Evolutionary conservation across 148 eudicot genomes (phyloP), one percentile per base, ranked within the genome.

Genomic region (Vaccinium myrtillus): DNA sequence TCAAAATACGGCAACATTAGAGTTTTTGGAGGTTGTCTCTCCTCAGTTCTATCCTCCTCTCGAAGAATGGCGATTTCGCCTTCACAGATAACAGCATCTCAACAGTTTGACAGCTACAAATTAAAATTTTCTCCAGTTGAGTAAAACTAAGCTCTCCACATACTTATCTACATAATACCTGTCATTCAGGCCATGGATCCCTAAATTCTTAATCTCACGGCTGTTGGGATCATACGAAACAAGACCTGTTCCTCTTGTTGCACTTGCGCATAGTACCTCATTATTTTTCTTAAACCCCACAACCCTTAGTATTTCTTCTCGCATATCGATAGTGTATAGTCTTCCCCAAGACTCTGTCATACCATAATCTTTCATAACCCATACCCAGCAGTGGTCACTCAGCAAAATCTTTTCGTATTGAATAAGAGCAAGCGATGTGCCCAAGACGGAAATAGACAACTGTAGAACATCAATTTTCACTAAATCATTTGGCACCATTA

Each of bases 331-430:
- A 32, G 79, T 76, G 15, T 59, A 61, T 25, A 86, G 84, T 75
- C 82, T 89, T 39, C 74, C 55, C 91, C 91, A 89, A 78, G 89
- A 86, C 36, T 32, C 19, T 54, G 73, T 81, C 55, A 39, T 53
- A 27, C 86, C 85, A 84, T 89, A 87, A 56, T 86, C 87, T 49
- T 79, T 79, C 91, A 87, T 87, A 59, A 79, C 78, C 91, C 89
- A 89, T 71, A 87, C 61, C 82, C 86, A 67, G 75, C 88, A 74
- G 18, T 21, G n/a, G 2, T 63, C 27, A 63, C 87, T 81, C 51
- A 9, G 32, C 84, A 85, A 65, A 61, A 46, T 86, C 21, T 86
- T 75, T 77, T 89, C 83, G 69, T 67, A 75, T 51, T 81, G 81
- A 3, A 65, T 15, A 39, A 79, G 55, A 4, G 53, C 78, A 19